These are phyloP conservation scores for Quercus tomentella DNA, from an alignment of 331 rosid species.

Conservation along the genomic window DNA sequence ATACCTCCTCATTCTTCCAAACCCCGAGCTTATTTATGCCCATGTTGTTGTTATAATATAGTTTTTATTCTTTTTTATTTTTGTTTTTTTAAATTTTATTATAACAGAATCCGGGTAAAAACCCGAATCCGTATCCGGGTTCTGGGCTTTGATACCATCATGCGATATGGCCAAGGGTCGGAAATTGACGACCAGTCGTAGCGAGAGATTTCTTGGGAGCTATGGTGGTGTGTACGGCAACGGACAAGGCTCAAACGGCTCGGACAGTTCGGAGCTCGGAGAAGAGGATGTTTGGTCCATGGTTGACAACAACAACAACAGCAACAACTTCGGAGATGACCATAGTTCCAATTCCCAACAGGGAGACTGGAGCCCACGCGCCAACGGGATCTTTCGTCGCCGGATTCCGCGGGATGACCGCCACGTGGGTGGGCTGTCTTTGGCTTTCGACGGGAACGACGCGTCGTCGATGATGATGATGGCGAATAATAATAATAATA, in stretches of 20 bases:
- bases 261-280: constrained; percentile 58
- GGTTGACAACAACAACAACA: constrained; percentile 18
- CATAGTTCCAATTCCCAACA: neutral
- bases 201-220: constrained; percentile 72
- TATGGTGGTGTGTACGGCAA: constrained; percentile 39
- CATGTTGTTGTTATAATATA: too few relatives aligned
- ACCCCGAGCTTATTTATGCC: constrained; percentile 17
- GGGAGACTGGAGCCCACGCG: constrained; percentile 30
- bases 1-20: constrained; percentile 27
- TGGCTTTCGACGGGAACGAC: constrained; percentile 52
- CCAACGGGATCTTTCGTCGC: constrained; percentile 11
- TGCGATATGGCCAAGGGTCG: constrained; percentile 84
- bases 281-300: constrained; percentile 92
- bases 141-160: constrained; percentile 30
- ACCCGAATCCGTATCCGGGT: constrained; percentile 14
- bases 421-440: constrained; percentile 62
- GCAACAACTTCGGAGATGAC: neutral
- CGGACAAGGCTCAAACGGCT: constrained; percentile 27
- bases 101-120: neutral
- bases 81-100: too few relatives aligned
- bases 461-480: too few relatives aligned
- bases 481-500: too few relatives aligned
- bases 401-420: constrained; percentile 29
- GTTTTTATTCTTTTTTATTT: too few relatives aligned
- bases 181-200: constrained; percentile 65